Evolutionary conservation across 2,329 filamentous ascomycete genomes (phyloP), one percentile per base, ranked within the genome.

Genomic region (Colletotrichum tamarilloi): DNA sequence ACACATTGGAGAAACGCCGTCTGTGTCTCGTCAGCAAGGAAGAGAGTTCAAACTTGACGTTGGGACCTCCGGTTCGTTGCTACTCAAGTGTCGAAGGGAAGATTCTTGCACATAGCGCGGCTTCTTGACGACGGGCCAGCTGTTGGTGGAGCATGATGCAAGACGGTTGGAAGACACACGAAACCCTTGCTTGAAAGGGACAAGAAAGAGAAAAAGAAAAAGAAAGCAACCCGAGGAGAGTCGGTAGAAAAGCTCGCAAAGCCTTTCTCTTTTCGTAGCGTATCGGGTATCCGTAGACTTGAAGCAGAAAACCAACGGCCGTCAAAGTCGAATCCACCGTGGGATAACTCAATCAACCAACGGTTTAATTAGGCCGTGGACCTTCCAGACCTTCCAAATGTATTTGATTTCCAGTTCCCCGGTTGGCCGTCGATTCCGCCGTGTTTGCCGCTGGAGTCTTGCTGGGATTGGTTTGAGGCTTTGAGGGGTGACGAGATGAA

Each of bases 21-120:
- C 58, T 32, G 67, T 68, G 35, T 68, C 67, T 57, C 24, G 52
- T 68, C 59, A 53, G 46, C 28, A 63, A 62, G 67, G 58, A 68
- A 68, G 32, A 28, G 58, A 28, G n/a, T 58, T n/a, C 42, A 7
- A n/a, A 38, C 22, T 66, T 11, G 35, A n/a, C n/a, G n/a, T n/a
- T n/a, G n/a, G n/a, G n/a, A n/a, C n/a, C n/a, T n/a, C n/a, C n/a
- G n/a, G n/a, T n/a, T n/a, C n/a, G n/a, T n/a, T n/a, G n/a, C n/a
- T n/a, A n/a, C n/a, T n/a, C 30, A 11, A 42, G 12, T 19, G n/a
- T 11, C 12, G 16, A 28, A n/a, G 62, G 49, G 22, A 42, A 64
- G 62, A 64, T 24, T 56, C 49, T 14, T 56, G 52, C 49, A 28
- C 35, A 32, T 16, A 26, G 22, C 26, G 26, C 28, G 14, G 56